Evolutionary conservation across 371 early-diverging fungal species (phyloP).

Genomic region (Syncephalastrum monosporum): DNA sequence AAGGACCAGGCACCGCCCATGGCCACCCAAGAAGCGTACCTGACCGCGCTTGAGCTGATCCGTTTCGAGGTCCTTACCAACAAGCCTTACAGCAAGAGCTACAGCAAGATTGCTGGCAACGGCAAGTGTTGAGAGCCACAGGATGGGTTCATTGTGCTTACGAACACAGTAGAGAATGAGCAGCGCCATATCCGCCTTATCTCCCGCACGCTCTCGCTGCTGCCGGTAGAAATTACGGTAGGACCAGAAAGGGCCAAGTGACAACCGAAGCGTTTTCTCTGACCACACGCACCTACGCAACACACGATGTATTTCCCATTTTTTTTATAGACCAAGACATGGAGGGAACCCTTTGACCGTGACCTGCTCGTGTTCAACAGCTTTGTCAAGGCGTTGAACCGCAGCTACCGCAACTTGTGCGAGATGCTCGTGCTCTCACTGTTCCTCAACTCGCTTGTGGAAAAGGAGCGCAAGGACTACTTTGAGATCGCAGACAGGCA

Average conservation of each 20-base stretch:
- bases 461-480: conserved; percentile 54
- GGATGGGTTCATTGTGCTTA: background rate
- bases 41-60: conserved; percentile 62
- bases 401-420: conserved; percentile 59
- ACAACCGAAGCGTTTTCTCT: background rate
- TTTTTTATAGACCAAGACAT: conserved; percentile 41
- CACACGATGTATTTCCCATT: background rate
- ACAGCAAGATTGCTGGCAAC: conserved; percentile 42
- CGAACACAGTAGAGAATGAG: conserved; percentile 23
- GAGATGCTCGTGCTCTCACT: conserved; percentile 63
- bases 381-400: conserved; percentile 58
- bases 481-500: conserved; percentile 52
- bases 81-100: conserved; percentile 52
- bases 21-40: conserved; percentile 52
- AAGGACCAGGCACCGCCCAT: conserved; percentile 14
- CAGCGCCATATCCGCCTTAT: conserved; percentile 46
- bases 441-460: conserved; percentile 49
- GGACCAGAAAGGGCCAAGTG: background rate
- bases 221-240: conserved; percentile 51
- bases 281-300: too few species aligned
- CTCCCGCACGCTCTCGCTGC: conserved; percentile 56
- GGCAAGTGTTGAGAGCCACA: conserved; percentile 16
- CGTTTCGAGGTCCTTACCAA: conserved; percentile 55
- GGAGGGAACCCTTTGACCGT: conserved; percentile 69
- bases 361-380: conserved; percentile 77